These are phyloP conservation scores for Fusarium sp. DNA, from an alignment of 2,329 filamentous ascomycete species.

Conservation along the genomic window DNA sequence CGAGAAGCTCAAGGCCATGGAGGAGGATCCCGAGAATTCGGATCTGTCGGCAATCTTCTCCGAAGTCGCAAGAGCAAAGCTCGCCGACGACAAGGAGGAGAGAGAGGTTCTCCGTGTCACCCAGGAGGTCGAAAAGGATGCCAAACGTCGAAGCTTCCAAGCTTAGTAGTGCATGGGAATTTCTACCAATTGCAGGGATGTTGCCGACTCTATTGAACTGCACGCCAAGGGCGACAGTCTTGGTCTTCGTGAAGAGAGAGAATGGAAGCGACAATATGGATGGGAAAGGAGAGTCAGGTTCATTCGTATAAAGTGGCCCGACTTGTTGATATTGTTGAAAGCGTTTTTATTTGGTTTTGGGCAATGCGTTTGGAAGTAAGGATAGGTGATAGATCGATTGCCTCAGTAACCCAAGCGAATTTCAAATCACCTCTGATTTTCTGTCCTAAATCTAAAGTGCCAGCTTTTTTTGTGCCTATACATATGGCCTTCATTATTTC, in stretches of 20 bases:
- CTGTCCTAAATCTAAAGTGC: conserved; percentile 21
- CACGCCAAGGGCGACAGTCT: background rate
- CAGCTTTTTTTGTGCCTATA: conserved; percentile 27
- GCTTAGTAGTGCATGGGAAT: conserved; percentile 13
- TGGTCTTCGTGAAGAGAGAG: background rate
- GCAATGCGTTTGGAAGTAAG: conserved; percentile 5
- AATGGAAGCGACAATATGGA: background rate
- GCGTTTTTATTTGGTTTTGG: conserved; percentile 27
- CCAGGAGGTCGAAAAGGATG: conserved; percentile 68
- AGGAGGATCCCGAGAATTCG: conserved; percentile 80
- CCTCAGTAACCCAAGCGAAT: conserved; percentile 3
- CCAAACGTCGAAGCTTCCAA: conserved; percentile 53
- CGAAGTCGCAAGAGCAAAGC: conserved; percentile 94
- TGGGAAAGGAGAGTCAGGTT: conserved; percentile 3
- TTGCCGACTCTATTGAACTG: background rate
- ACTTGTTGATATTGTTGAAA: conserved; percentile 22
- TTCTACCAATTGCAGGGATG: conserved; percentile 5
- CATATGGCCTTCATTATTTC: conserved; percentile 10
- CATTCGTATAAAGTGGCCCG: conserved; percentile 6
- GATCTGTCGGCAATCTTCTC: conserved; percentile 80
- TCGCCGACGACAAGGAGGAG: conserved; percentile 81
- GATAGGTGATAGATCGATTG: conserved; percentile 10
- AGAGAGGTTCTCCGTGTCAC: conserved; percentile 80
- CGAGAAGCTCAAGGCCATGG: conserved; percentile 91
- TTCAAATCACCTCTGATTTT: conserved; percentile 2